These are phyloP conservation scores for Periconia digitata DNA, from an alignment of 2,329 filamentous ascomycete species.

Conservation along the genomic window DNA sequence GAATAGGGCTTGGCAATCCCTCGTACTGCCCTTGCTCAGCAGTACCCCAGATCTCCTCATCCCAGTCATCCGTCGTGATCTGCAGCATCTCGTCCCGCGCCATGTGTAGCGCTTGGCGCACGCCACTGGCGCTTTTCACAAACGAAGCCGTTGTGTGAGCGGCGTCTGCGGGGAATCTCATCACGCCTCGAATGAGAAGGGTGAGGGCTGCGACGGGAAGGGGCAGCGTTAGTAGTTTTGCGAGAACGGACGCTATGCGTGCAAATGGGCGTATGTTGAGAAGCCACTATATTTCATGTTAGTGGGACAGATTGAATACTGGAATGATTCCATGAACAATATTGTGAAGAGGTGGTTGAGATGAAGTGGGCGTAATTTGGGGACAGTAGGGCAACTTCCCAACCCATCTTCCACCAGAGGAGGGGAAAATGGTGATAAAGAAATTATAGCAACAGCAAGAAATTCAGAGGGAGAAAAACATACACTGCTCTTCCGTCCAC, in stretches of 20 bases:
- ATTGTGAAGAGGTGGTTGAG: too few relatives aligned
- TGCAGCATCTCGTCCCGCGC: conserved; percentile 59
- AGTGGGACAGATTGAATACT: neutral
- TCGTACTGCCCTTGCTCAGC: conserved; percentile 24
- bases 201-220: conserved; percentile 46
- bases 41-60: conserved; percentile 61
- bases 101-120: conserved; percentile 61
- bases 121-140: conserved; percentile 51
- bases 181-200: conserved; percentile 45
- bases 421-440: too few relatives aligned
- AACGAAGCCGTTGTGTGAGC: conserved; percentile 54
- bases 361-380: too few relatives aligned
- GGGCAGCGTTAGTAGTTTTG: conserved; percentile 45
- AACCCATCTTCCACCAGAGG: too few relatives aligned
- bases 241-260: conserved; percentile 38
- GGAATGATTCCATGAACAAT: too few relatives aligned
- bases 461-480: conserved; percentile 20
- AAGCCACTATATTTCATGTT: conserved; percentile 8
- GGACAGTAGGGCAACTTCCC: too few relatives aligned
- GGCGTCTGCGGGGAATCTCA: conserved; percentile 47
- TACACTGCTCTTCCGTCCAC: conserved; percentile 45
- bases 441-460: too few relatives aligned
- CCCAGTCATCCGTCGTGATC: conserved; percentile 60
- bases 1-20: conserved; percentile 43
- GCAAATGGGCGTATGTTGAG: conserved; percentile 18